A percentile compares a stretch with the other conserved stretches of the same genome.
phyloP scores from a whole-genome alignment of 1,284 basidiomycete genomes.

The Irpex rosettiformis region DNA sequence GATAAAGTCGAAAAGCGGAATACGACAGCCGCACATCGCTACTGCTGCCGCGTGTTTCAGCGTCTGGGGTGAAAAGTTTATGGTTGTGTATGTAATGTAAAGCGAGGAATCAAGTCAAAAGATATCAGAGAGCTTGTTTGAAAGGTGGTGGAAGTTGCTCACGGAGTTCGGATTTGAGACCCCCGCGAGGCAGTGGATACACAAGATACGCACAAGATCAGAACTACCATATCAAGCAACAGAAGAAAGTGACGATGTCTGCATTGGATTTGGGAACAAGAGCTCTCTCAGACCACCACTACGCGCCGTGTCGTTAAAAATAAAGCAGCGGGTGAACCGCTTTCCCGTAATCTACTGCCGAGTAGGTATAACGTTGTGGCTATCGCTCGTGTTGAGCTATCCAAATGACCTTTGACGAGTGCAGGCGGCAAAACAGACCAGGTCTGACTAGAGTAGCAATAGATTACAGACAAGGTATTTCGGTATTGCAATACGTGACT shows the following conservation, averaged over 20 bases:
- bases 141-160: neutral
- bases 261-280: neutral
- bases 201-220: conserved; percentile 2
- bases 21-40: neutral
- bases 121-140: neutral
- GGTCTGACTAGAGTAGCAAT: too few species aligned
- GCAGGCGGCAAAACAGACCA: too few species aligned
- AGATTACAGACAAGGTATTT: too few species aligned
- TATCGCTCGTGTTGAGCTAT: too few species aligned
- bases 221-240: neutral
- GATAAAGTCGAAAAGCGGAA: neutral
- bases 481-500: too few species aligned
- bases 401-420: too few species aligned
- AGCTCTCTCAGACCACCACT: neutral
- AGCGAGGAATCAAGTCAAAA: neutral
- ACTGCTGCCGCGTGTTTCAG: neutral
- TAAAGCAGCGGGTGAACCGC: neutral
- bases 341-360: too few species aligned
- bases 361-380: too few species aligned
- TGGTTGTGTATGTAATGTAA: neutral
- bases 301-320: neutral
- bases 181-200: neutral
- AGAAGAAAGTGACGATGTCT: neutral
- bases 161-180: neutral
- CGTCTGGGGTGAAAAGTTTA: neutral